Base-by-base conservation (phyloP, 495 filamentous ascomycete species). In the Melanomma pulvis-pyrius region DNA sequence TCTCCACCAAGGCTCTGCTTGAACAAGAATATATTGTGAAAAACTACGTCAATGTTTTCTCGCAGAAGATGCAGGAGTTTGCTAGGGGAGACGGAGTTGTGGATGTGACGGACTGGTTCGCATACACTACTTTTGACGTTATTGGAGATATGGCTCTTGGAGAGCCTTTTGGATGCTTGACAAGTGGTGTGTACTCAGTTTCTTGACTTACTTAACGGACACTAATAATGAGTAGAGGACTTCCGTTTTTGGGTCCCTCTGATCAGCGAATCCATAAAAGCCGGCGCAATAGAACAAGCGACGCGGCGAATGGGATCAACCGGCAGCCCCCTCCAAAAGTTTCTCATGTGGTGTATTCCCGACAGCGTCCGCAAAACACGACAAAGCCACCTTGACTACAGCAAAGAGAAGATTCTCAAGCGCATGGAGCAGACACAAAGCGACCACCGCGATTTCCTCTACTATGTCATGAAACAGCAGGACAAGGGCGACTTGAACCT, bases 301-400 rank as follows among this genome's bases (percentile, higher is more conserved):
- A 74, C 71, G 19, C 73, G 73, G 1, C 71, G 71, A 13, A 69
- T 73, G 41, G 65, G 64, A 11, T 34, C 71, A 2, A 65, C 70
- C 3, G 67, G 70, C 24, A 67, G 65, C 41, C 59, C 68, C 3
- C 66, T 68, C 7, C 69, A 74, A 53, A 50, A 50, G 19, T 60
- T 68, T 36, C 61, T 73, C 0, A 25, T 68, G 41, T 57, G 69
- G 22, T 65, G 58, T 51, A 73, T 76, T 24, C 61, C 54, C 28
- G 3, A 41, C 3, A 34, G 53, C 6, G 25, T 65, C 1, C 24
- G 61, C 22, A 28, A 51, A 58, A 65, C 61, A 1, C 26, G 61
- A 29, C 17, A 52, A 26, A 56, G 56, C 2, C 65, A 68, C 49
- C 59, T 68, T 12, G 58, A 68, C 17, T 57, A 56, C 41, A 68